A percentile compares a stretch with the other conserved stretches of the same genome.
These are phyloP conservation scores for Colletotrichum euphorbiae DNA, from an alignment of 2,329 filamentous ascomycete species.

Conservation along the genomic window DNA sequence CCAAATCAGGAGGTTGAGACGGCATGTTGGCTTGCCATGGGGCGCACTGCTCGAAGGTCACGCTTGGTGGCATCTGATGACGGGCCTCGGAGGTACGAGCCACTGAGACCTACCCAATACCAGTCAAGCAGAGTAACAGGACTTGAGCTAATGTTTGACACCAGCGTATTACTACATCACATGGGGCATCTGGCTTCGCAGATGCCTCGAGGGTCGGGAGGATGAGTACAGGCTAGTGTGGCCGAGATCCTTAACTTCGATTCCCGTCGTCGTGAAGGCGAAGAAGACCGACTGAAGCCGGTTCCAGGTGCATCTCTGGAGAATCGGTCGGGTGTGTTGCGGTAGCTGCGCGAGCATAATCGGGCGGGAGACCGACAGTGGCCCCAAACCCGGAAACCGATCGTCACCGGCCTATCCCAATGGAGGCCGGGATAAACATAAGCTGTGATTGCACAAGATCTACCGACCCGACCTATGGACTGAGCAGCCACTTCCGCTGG, in stretches of 20 bases:
- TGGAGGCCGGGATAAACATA: too few relatives aligned
- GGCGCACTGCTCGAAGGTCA: conserved; percentile 74
- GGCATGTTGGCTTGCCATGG: conserved; percentile 80
- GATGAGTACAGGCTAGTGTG: conserved; percentile 78
- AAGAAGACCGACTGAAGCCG: conserved; percentile 44
- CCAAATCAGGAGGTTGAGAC: conserved; percentile 72
- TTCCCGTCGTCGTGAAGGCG: conserved; percentile 59
- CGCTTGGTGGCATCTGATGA: conserved; percentile 80
- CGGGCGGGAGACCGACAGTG: too few relatives aligned
- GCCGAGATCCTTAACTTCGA: conserved; percentile 69
- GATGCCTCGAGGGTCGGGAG: conserved; percentile 78
- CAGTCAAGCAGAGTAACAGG: neutral
- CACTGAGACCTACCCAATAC: too few relatives aligned
- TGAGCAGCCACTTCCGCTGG: too few relatives aligned
- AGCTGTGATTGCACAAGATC: too few relatives aligned
- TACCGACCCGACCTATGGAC: too few relatives aligned
- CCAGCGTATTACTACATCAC: conserved; percentile 83
- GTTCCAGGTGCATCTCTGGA: neutral
- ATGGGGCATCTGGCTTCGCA: conserved; percentile 85
- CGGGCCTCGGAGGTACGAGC: conserved; percentile 64
- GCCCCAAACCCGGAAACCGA: too few relatives aligned
- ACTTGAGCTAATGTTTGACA: conserved; percentile 16
- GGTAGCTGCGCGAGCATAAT: too few relatives aligned
- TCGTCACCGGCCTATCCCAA: too few relatives aligned
- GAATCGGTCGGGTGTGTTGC: neutral